Evolutionary conservation across 225 moss, liverwort and hornwort species (phyloP), one percentile per base, ranked within the genome.

Genomic region (Marchantia polymorpha): DNA sequence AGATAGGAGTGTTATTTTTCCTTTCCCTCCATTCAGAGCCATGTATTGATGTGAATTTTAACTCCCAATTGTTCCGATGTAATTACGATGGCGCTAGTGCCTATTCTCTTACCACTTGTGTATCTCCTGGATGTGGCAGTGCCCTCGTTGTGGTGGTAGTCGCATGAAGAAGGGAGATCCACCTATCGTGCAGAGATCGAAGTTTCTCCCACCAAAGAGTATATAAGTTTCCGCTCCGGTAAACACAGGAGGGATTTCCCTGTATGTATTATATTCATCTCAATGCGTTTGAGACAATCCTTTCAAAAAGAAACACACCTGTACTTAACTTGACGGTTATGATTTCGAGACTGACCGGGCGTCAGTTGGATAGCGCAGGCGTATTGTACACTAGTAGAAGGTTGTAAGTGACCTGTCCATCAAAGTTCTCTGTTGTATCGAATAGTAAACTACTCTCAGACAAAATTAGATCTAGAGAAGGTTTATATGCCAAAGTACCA

Each of bases 141-240:
- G 96, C 82, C 69, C 90, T 39, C 85, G 82, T 30, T 94, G 96
- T 71, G 90, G 88, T 25, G 94, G 94, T 72, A 67, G 30, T 70
- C 92, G 89, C 48, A 61, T 77, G 78, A 96, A 86, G 78, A 91
- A 92, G 74, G 96, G 90, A 51, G 53, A 78, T 1, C 90, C 90
- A 47, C 83, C 88, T 26, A 25, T 56, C 50, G 51, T 80, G 48
- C 75, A 75, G 20, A 56, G 54, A 70, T 69, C 63, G 4, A 77
- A 77, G 26, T 60, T 65, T 15, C 22, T 49, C 12, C 77, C 77
- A 12, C 77, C 77, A 15, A 77, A 14, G 16, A 19, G 10, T 15
- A 77, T 77, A 39, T 77, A 65, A 77, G 8, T 55, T 14, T 15
- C 27, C 19, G 19, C 20, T 25, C 13, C 10, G 29, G 10, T 9